Base-by-base conservation (phyloP, 2,329 filamentous ascomycete genomes). In the Talaromyces albobiverticillius region DNA sequence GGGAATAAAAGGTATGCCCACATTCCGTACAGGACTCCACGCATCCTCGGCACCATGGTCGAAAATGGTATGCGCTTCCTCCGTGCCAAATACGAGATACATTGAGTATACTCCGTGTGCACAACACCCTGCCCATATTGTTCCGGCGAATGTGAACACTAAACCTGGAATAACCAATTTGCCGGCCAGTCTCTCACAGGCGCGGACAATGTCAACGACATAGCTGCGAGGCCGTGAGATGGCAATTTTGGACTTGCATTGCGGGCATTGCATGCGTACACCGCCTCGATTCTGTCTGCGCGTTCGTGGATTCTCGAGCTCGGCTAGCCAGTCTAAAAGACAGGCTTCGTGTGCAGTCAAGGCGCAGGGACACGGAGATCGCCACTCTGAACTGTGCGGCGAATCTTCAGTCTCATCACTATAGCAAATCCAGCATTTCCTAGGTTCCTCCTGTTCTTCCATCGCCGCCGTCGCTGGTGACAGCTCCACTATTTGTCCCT, bases 241-340 rank as follows among this genome's bases (percentile, higher is more conserved):
- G 50, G 82, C 76, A 63, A 97, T 95, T 60, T 84, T 81, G 2
- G 85, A 82, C 69, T 95, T 94, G 80, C 94, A 99, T 59, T 95
- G 89, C 2, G 93, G 93, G 67, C 94, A 99, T 51, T 83, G 76
- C 59, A 96, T 84, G 57, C 85, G 85, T 52, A 84, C 83, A 25
- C 67, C 68, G 18, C 68, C 78, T 69, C 67, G 81, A 71, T 68
- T 70, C 61, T 75, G 71, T 60, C 76, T 73, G 57, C 76, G 66
- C 16, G 81, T 73, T 34, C 75, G 79, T 1, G 82, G 82, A 20
- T 81, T 77, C 72, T 96, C 91, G 66, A 90, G 83, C 67, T 96
- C 90, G n/a, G 89, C 87, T 16, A 97, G 87, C 92, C 92, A 99
- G 64, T 90, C 88, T 36, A 97, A 79, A 60, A 97, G 80, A 68